Percentiles rank a stretch among this genome's conserved stretches.
Evolutionary conservation across 2,329 filamentous ascomycete genomes (phyloP).

Genomic region (Samsoniella hepiali): DNA sequence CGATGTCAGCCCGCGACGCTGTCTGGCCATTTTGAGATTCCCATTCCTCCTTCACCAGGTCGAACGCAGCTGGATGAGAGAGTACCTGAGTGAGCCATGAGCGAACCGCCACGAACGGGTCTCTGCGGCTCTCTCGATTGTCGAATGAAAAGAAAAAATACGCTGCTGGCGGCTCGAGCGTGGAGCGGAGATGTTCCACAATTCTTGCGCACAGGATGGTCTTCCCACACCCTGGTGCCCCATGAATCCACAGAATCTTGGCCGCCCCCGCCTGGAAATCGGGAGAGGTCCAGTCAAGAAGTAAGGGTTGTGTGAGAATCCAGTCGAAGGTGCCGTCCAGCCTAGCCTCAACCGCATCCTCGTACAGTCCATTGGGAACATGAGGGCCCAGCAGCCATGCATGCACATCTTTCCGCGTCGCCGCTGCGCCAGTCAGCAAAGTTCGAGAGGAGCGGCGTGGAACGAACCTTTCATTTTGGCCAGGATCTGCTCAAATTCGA

Average conservation of each 20-base stretch:
- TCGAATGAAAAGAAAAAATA: constrained; percentile 36
- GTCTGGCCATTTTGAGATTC: background rate
- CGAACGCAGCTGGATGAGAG: constrained; percentile 16
- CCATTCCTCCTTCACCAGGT: background rate
- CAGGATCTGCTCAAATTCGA: too few species aligned
- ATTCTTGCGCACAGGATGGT: constrained; percentile 32
- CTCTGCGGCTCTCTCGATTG: constrained; percentile 22
- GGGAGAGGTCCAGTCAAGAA: background rate
- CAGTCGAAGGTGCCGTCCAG: constrained; percentile 28
- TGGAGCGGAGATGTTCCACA: constrained; percentile 23
- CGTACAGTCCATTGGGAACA: constrained; percentile 21
- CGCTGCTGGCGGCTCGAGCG: constrained; percentile 8
- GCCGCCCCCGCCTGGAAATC: background rate
- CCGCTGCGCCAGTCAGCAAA: constrained; percentile 21
- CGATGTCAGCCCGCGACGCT: background rate
- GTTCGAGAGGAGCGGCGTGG: background rate
- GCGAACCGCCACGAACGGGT: constrained; percentile 28
- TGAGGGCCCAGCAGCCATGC: constrained; percentile 21
- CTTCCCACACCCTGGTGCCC: constrained; percentile 32
- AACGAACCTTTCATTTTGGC: too few species aligned
- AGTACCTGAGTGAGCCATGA: constrained; percentile 32
- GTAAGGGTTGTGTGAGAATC: constrained; percentile 19
- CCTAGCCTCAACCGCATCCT: constrained; percentile 22
- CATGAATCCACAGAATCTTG: constrained; percentile 32
- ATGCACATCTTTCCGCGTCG: constrained; percentile 19